phyloP scores from a whole-genome alignment of 768 basidiomycete genomes.

The Lentinula aciculospora region DNA sequence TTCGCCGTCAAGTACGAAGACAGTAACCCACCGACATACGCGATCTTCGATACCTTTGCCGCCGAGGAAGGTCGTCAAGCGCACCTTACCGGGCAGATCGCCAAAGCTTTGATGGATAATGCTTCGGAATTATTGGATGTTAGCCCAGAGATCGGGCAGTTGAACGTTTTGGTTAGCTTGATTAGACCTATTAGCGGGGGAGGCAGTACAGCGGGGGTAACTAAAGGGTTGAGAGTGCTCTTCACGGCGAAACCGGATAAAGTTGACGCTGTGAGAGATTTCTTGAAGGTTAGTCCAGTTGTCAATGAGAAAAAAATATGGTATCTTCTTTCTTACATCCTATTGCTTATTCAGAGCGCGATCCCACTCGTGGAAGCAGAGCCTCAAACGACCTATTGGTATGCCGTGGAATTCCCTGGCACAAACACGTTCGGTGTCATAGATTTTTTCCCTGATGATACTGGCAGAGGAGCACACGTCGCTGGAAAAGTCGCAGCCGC shows the following conservation, averaged over 20 bases:
- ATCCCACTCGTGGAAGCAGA: conserved; percentile 29
- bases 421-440: conserved; percentile 30
- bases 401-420: conserved; percentile 30
- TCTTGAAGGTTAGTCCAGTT: conserved; percentile 25
- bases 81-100: conserved; percentile 29
- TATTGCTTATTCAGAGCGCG: conserved; percentile 24
- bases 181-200: conserved; percentile 14
- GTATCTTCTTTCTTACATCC: not conserved
- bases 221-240: conserved; percentile 25
- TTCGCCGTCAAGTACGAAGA: conserved; percentile 26
- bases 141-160: conserved; percentile 20
- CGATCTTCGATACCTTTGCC: conserved; percentile 35
- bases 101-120: conserved; percentile 27
- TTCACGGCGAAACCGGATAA: conserved; percentile 31
- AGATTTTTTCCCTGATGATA: conserved; percentile 29
- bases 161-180: conserved; percentile 26
- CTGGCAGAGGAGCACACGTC: conserved; percentile 26
- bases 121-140: conserved; percentile 21
- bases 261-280: conserved; percentile 26
- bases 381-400: conserved; percentile 29
- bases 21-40: conserved; percentile 19
- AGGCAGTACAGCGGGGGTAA: conserved; percentile 20
- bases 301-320: not conserved
- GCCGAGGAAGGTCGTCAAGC: conserved; percentile 25
- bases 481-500: conserved; percentile 28